These are phyloP conservation scores for Umbelopsis sp. DNA, from an alignment of 371 early-diverging fungal species.

Conservation along the genomic window DNA sequence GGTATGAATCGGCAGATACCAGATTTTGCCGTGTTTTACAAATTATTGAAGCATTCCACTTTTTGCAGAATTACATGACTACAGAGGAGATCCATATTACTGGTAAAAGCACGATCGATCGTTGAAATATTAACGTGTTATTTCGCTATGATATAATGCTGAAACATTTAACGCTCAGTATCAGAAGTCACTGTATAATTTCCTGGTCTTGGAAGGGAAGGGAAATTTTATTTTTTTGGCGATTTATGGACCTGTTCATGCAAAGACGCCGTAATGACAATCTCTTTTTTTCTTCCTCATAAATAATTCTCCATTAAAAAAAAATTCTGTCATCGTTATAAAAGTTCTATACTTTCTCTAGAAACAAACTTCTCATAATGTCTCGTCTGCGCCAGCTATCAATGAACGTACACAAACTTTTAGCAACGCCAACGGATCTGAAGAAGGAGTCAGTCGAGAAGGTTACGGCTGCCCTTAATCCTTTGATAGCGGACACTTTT, in stretches of 20 bases:
- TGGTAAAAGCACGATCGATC: no score
- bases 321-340: background rate
- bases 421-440: conserved; percentile 18
- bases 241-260: no score
- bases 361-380: background rate
- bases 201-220: background rate
- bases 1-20: no score
- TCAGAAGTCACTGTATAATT: no score
- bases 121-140: no score
- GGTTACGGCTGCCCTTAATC: background rate
- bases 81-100: no score
- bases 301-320: background rate
- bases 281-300: background rate
- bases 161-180: no score
- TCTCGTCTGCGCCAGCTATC: conserved; percentile 15
- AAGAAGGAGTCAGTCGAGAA: background rate
- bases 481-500: conserved; percentile 17
- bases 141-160: no score
- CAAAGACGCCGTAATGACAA: no score
- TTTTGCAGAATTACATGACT: no score
- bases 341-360: background rate
- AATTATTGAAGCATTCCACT: no score
- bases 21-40: no score
- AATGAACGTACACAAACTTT: conserved; percentile 11
- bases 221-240: background rate